phyloP scores from a whole-genome alignment of 2,329 filamentous ascomycete species.

The Colletotrichum sp. region DNA sequence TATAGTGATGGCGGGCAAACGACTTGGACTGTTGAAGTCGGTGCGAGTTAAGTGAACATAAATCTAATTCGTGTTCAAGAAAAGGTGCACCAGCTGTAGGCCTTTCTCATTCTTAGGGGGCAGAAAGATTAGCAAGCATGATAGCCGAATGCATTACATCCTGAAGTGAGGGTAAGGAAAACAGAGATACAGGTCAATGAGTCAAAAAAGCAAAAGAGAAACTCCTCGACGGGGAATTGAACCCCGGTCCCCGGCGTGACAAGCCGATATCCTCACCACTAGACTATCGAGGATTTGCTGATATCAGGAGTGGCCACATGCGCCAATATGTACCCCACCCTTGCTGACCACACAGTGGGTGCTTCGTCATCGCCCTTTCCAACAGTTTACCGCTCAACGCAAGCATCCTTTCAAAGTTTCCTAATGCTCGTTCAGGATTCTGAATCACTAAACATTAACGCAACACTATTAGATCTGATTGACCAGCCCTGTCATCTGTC shows the following conservation, averaged over 20 bases:
- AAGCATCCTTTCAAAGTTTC: neutral
- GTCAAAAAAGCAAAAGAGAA: neutral
- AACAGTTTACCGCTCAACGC: neutral
- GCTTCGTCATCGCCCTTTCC: too few relatives aligned
- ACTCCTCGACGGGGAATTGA: neutral
- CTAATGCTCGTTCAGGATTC: neutral
- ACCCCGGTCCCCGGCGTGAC: conserved; percentile 4
- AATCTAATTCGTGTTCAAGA: too few relatives aligned
- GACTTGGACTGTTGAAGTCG: too few relatives aligned
- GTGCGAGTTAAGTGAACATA: too few relatives aligned
- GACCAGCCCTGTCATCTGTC: neutral
- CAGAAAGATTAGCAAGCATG: too few relatives aligned
- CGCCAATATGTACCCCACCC: neutral
- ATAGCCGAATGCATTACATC: accelerated
- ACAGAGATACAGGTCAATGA: accelerated
- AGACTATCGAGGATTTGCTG: neutral
- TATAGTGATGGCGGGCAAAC: too few relatives aligned
- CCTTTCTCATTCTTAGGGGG: too few relatives aligned
- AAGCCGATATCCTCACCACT: conserved; percentile 6
- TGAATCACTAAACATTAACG: neutral
- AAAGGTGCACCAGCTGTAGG: accelerated
- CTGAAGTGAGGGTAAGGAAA: accelerated
- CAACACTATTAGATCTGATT: neutral
- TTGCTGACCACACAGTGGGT: too few relatives aligned
- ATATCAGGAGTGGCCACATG: too few relatives aligned